These are phyloP conservation scores for Codiaeum variegatum DNA, from an alignment of 441 rosid genomes.

Conservation along the genomic window DNA sequence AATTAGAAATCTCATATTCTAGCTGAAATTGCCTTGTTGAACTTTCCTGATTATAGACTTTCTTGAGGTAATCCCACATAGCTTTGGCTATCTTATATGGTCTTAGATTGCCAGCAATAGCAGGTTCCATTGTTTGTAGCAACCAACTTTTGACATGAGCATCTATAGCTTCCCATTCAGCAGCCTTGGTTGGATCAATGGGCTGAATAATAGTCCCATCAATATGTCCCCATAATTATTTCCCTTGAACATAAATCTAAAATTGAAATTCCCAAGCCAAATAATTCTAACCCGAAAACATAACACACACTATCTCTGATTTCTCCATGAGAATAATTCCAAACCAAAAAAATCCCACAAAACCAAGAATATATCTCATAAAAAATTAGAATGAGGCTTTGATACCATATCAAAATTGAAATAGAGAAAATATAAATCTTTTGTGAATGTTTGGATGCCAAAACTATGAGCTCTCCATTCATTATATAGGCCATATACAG, in stretches of 20 bases:
- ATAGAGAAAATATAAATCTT: no score
- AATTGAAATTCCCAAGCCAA: conserved; percentile 4
- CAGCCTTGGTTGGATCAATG: background rate
- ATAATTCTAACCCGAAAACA: background rate
- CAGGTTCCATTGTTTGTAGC: background rate
- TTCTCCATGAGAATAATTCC: no score
- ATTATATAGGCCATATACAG: no score
- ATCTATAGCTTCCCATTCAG: background rate
- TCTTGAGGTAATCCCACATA: background rate
- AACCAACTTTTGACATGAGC: background rate
- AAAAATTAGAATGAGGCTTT: no score
- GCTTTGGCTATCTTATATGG: background rate
- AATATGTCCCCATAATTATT: background rate
- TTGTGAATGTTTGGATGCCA: no score
- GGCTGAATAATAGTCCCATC: background rate
- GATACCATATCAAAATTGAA: no score
- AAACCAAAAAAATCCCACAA: no score
- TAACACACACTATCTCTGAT: background rate
- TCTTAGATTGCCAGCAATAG: background rate
- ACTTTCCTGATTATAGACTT: background rate
- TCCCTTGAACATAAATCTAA: conserved; percentile 7
- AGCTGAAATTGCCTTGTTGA: background rate
- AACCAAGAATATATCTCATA: no score
- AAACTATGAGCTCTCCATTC: no score
- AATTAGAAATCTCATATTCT: no score